phyloP scores from a whole-genome alignment of 2,329 filamentous ascomycete species.

The Ophiostoma pallidulum region DNA sequence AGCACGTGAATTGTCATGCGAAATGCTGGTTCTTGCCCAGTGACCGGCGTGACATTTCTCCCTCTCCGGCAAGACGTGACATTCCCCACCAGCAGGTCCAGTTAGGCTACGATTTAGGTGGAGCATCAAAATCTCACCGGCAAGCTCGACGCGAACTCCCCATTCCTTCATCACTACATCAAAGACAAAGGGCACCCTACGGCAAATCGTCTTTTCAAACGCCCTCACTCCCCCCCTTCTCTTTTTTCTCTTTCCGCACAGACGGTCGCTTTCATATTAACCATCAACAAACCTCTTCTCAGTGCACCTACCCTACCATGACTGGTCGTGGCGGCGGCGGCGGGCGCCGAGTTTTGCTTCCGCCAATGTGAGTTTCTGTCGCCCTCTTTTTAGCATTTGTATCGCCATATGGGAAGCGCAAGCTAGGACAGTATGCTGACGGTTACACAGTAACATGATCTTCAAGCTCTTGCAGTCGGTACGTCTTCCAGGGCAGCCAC shows the following conservation, averaged over 20 bases:
- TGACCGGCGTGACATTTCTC: slow-evolving; percentile 10
- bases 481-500: neutral
- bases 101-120: too few species aligned
- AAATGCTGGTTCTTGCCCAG: too few species aligned
- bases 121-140: neutral
- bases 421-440: neutral
- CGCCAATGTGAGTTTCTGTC: slow-evolving; percentile 37
- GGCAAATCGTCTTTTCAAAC: neutral
- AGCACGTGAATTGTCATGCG: too few species aligned
- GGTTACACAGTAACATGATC: slow-evolving; percentile 56
- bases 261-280: too few species aligned
- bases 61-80: neutral
- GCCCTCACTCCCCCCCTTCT: too few species aligned
- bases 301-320: slow-evolving; percentile 30
- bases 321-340: slow-evolving; percentile 51
- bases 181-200: neutral
- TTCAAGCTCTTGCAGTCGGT: slow-evolving; percentile 74
- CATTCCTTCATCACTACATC: neutral
- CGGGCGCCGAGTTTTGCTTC: slow-evolving; percentile 50
- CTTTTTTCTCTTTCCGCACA: too few species aligned
- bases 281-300: too few species aligned
- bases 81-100: too few species aligned
- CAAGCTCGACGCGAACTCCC: neutral
- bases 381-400: too few species aligned
- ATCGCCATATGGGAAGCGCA: too few species aligned